Percentiles rank a stretch among this genome's conserved stretches.
Conservation (phyloP, 2,329 filamentous ascomycete genomes). For the Aciculosporium take region DNA sequence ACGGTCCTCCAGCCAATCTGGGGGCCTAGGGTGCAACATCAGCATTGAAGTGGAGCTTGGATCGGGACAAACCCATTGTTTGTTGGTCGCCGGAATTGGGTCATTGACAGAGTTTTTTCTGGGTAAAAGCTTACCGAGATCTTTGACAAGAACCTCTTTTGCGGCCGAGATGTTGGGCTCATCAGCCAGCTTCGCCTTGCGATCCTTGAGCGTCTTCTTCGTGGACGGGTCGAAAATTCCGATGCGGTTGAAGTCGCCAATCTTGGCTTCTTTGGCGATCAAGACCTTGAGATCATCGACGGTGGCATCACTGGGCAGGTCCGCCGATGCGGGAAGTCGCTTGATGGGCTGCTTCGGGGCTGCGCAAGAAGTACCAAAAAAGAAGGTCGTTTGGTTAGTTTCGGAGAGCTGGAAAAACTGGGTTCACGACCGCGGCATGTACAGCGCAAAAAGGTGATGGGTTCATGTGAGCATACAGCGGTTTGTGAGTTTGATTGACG, state of each 20-base stretch:
- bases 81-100: neutral
- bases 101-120: too few species aligned
- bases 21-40: conserved; percentile 39
- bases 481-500: conserved; percentile 11
- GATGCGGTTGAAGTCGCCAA: conserved; percentile 46
- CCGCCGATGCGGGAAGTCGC: conserved; percentile 37
- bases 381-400: conserved; percentile 5
- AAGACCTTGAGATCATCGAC: conserved; percentile 45
- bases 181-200: conserved; percentile 36
- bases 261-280: conserved; percentile 35
- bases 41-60: too few species aligned
- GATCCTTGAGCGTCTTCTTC: conserved; percentile 50
- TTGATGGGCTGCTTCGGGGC: conserved; percentile 37
- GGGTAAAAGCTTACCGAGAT: conserved; percentile 62
- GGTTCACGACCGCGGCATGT: neutral
- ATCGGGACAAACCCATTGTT: too few species aligned
- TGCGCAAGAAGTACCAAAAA: conserved; percentile 11
- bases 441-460: too few species aligned
- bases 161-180: conserved; percentile 32
- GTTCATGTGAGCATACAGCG: conserved; percentile 7
- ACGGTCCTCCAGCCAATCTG: conserved; percentile 90
- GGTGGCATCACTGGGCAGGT: conserved; percentile 35
- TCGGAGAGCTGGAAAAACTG: neutral
- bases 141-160: conserved; percentile 69
- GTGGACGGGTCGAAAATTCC: conserved; percentile 46